Evolutionary conservation across 2,329 filamentous ascomycete species (phyloP).

Genomic region (Fusarium sp.): DNA sequence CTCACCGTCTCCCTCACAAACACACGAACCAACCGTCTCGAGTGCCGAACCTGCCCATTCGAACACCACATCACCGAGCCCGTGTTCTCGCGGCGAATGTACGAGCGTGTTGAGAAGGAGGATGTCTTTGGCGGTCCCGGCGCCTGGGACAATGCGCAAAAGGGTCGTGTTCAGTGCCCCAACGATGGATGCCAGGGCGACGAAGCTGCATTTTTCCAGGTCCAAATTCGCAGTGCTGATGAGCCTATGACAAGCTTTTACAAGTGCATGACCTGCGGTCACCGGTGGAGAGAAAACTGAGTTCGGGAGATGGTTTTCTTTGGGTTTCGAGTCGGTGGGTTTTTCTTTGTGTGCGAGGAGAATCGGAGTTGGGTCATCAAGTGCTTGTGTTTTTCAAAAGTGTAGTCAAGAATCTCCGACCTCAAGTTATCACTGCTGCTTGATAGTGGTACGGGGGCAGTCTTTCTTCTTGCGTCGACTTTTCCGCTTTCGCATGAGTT

Average conservation of each 20-base stretch:
- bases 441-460: not conserved
- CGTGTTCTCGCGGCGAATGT: slow-evolving; percentile 84
- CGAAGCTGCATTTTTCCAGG: slow-evolving; percentile 93
- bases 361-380: slow-evolving; percentile 25
- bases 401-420: slow-evolving; percentile 1
- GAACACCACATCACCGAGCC: slow-evolving; percentile 83
- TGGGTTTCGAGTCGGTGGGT: slow-evolving; percentile 11
- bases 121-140: slow-evolving; percentile 89
- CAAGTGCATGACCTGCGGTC: slow-evolving; percentile 78
- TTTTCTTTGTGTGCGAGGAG: slow-evolving; percentile 34
- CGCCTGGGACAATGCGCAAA: slow-evolving; percentile 92
- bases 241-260: slow-evolving; percentile 98
- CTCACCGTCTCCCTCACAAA: slow-evolving; percentile 75
- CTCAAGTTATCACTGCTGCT: not conserved
- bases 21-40: slow-evolving; percentile 80
- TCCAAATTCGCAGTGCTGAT: slow-evolving; percentile 97
- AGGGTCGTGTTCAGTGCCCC: slow-evolving; percentile 84
- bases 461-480: not conserved
- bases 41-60: slow-evolving; percentile 96
- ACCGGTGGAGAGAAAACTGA: slow-evolving; percentile 75
- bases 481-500: not conserved
- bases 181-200: slow-evolving; percentile 82
- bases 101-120: slow-evolving; percentile 88
- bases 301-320: slow-evolving; percentile 2
- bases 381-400: slow-evolving; percentile 17